Base-by-base conservation (phyloP, 768 basidiomycete genomes). In the Favolaschia claudopus region DNA sequence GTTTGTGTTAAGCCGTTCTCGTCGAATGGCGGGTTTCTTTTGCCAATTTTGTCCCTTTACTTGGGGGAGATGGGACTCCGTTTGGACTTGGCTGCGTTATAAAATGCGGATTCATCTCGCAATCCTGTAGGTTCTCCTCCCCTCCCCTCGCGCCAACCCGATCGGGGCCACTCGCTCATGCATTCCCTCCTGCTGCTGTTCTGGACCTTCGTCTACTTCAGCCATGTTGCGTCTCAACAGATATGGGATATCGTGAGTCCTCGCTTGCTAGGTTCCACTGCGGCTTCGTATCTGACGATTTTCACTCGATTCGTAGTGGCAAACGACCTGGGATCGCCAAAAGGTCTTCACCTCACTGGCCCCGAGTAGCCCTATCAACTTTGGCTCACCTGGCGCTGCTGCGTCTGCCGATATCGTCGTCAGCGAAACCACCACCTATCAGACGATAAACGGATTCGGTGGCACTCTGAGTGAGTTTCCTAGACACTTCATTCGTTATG, bases 361-460 rank as follows among this genome's bases (percentile, higher is more conserved):
- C 0, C 77, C 76, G 14, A 76, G 76, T 6, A 72, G 78, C 6
- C 82, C 84, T 9, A 85, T 89, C 60, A 85, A 83, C 67, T 90
- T 89, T 61, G 77, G 63, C 2, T 67, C 79, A 5, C 86, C 88
- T 8, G 85, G 88, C 0, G 49, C 82, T 5, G 79, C 79, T 34
- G 87, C 80, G 3, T 77, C 75, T 39, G 89, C 89, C 0, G 83
- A 91, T 67, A 91, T 92, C 44, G 77, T 79, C 40, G 73, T 93
- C 7, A 69, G 84, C 40, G 89, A 89, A 68, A 72, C 71, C 2
- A 66, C 74, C 2, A 69, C 79, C 22, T 86, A 82, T 70, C 91
- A 91, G 72, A 73, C 79, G 0, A 85, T 92, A 36, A 79, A 78
- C 40, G 89, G 91, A 7, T 89, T 89, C 62, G 90, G 91, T 0